These are phyloP conservation scores for Echeveria elegans DNA, from an alignment of 164 flowering plant genomes.

Conservation along the genomic window DNA sequence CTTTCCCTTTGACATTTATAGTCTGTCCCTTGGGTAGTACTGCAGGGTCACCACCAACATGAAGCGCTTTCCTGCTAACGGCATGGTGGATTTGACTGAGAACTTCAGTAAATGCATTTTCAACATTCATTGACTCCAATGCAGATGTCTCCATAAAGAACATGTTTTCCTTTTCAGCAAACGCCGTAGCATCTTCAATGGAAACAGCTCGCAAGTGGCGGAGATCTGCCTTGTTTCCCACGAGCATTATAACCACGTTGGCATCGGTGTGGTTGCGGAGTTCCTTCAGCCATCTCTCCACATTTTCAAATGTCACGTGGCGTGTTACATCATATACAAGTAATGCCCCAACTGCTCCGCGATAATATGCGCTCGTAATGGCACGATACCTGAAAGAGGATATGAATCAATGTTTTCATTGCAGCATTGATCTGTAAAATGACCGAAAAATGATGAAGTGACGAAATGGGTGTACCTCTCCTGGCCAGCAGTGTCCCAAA, in stretches of 20 bases:
- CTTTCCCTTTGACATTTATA: slow-evolving; percentile 52
- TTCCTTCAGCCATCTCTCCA: slow-evolving; percentile 78
- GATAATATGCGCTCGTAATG: slow-evolving; percentile 81
- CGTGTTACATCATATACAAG: slow-evolving; percentile 83
- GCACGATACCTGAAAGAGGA: slow-evolving; percentile 55
- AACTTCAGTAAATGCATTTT: slow-evolving; percentile 25
- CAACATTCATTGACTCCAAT: slow-evolving; percentile 19
- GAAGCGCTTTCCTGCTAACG: slow-evolving; percentile 65
- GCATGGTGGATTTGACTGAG: slow-evolving; percentile 63
- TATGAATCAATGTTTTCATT: not conserved
- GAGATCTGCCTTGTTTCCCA: slow-evolving; percentile 77
- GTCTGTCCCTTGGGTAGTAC: slow-evolving; percentile 71
- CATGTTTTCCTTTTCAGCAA: slow-evolving; percentile 59
- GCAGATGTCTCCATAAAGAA: slow-evolving; percentile 90
- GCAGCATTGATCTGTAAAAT: no score
- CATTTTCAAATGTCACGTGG: slow-evolving; percentile 68
- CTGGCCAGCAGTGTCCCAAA: not conserved
- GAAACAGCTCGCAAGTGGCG: slow-evolving; percentile 68
- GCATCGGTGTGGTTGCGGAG: slow-evolving; percentile 68
- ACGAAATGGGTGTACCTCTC: no score
- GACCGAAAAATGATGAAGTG: no score
- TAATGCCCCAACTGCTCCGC: slow-evolving; percentile 83
- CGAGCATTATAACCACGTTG: slow-evolving; percentile 71
- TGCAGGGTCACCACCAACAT: slow-evolving; percentile 64
- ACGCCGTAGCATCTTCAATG: slow-evolving; percentile 51